Evolutionary conservation across 805 yeast species (phyloP).

Genomic region (Candida dajiaensis): DNA sequence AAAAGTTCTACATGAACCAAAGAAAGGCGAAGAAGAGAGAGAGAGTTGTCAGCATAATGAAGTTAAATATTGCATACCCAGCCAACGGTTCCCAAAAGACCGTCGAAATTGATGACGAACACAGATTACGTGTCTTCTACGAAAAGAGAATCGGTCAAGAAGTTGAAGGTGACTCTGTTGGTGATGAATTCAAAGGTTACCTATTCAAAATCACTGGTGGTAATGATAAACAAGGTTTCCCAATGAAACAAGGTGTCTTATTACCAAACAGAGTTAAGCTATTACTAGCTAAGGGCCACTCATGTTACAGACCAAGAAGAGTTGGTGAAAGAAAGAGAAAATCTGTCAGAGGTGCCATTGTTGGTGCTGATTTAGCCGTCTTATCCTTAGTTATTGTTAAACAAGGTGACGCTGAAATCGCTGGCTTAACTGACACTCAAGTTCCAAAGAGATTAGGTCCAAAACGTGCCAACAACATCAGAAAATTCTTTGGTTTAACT

Average conservation of each 20-base stretch:
- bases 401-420: constrained; percentile 96
- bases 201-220: constrained; percentile 98
- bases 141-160: constrained; percentile 99
- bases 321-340: constrained; percentile 99
- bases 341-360: constrained; percentile 99
- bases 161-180: constrained; percentile 97
- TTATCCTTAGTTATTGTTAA: constrained; percentile 89
- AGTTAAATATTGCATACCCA: constrained; percentile 97
- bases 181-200: constrained; percentile 99
- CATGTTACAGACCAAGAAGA: constrained; percentile 99
- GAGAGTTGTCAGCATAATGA: constrained; percentile 7
- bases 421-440: constrained; percentile 90
- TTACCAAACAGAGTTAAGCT: constrained; percentile 99
- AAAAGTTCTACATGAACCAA: neutral
- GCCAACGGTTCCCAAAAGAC: constrained; percentile 99
- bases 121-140: constrained; percentile 96
- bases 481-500: constrained; percentile 97
- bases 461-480: constrained; percentile 99
- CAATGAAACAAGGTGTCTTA: constrained; percentile 99
- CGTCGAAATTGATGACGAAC: constrained; percentile 98
- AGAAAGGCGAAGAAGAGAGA: neutral
- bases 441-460: constrained; percentile 99
- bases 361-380: constrained; percentile 94
- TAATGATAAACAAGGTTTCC: constrained; percentile 99
- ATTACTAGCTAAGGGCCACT: constrained; percentile 86